These are phyloP conservation scores for Buxus sempervirens DNA, from an alignment of 164 flowering plant genomes.

Conservation along the genomic window DNA sequence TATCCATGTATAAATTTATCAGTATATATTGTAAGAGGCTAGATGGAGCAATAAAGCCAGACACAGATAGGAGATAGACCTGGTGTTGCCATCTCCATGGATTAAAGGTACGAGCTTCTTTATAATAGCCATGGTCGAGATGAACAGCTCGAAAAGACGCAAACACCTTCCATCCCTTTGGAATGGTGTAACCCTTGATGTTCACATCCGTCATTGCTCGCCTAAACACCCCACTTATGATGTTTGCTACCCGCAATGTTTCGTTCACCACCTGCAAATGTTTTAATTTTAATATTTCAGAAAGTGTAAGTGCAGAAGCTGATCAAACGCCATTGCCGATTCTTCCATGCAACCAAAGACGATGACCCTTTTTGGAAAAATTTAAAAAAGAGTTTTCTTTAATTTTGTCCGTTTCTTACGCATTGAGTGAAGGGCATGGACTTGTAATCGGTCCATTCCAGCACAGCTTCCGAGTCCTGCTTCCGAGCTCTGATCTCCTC, in stretches of 20 bases:
- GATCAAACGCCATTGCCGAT: too few relatives aligned
- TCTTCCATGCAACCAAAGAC: too few relatives aligned
- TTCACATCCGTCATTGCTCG: constrained; percentile 60
- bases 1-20: neutral
- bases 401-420: too few relatives aligned
- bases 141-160: constrained; percentile 92
- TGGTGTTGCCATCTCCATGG: constrained; percentile 89
- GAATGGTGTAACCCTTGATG: constrained; percentile 83
- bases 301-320: too few relatives aligned
- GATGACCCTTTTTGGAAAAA: too few relatives aligned
- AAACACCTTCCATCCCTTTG: constrained; percentile 91
- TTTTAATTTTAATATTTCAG: too few relatives aligned
- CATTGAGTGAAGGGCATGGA: constrained; percentile 96
- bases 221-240: constrained; percentile 90
- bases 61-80: constrained; percentile 35
- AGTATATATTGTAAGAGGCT: too few relatives aligned
- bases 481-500: constrained; percentile 62
- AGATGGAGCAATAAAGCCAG: neutral
- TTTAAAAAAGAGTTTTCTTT: too few relatives aligned
- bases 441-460: constrained; percentile 84
- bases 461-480: constrained; percentile 24
- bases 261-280: constrained; percentile 80
- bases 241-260: constrained; percentile 83
- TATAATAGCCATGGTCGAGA: constrained; percentile 61
- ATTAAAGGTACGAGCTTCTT: constrained; percentile 84